These are phyloP conservation scores for Syzygium aromaticum DNA, from an alignment of 345 rosid species.

Conservation along the genomic window DNA sequence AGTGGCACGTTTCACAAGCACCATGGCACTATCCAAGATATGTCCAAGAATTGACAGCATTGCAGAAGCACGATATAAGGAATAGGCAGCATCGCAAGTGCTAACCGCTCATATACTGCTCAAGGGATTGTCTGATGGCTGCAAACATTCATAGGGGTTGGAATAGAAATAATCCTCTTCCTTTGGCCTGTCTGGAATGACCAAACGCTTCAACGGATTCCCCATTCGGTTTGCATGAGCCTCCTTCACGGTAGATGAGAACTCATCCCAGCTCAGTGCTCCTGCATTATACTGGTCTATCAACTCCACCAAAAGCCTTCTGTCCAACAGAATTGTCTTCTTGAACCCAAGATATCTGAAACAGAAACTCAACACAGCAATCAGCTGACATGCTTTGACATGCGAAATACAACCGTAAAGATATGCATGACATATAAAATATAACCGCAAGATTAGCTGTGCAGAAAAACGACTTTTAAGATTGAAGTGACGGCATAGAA, in stretches of 20 bases:
- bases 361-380: not conserved
- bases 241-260: slow-evolving; percentile 16
- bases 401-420: not conserved
- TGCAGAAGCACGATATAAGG: not conserved
- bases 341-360: slow-evolving; percentile 17
- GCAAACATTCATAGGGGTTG: slow-evolving; percentile 40
- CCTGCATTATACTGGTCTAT: slow-evolving; percentile 18
- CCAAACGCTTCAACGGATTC: slow-evolving; percentile 18
- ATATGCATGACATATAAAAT: not conserved
- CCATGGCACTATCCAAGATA: slow-evolving; percentile 6
- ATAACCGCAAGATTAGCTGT: not conserved
- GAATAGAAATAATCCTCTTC: slow-evolving; percentile 45
- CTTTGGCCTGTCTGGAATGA: slow-evolving; percentile 29
- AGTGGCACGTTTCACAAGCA: slow-evolving; percentile 5
- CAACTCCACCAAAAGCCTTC: slow-evolving; percentile 20
- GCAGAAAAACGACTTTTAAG: not conserved
- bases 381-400: not conserved
- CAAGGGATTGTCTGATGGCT: slow-evolving; percentile 6
- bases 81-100: not conserved
- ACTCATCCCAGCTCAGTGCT: slow-evolving; percentile 19
- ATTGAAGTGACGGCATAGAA: not conserved
- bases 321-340: slow-evolving; percentile 18
- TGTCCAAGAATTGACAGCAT: slow-evolving; percentile 16
- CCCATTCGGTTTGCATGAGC: slow-evolving; percentile 23
- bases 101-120: slow-evolving; percentile 27